Base-by-base conservation (phyloP, 192 early-diverging fungal species). In the Entomortierella beljakovae region DNA sequence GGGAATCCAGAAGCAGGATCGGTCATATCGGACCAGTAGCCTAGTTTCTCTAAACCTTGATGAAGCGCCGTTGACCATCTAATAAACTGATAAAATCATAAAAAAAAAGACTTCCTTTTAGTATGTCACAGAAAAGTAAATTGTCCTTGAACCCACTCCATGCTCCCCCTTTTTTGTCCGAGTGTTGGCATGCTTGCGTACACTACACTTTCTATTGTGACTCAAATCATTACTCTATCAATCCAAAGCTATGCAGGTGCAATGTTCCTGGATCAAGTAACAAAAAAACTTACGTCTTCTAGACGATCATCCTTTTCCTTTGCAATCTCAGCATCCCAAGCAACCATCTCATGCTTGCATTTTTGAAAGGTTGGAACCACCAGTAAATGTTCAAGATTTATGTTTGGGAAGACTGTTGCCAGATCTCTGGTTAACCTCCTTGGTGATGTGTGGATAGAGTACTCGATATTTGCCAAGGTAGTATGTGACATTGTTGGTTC, bases 1-100 rank as follows among this genome's bases (percentile, higher is more conserved):
- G 93, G 90, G 68, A 86, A 94, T 6, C 96, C 96, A 20, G 94
- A 95, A 49, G 93, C 92, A 22, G 96, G 96, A 71, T 98, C 96
- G 37, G 94, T 96, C 43, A 96, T 77, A 80, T 98, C 96, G 0
- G 93, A 93, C 95, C 95, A 98, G 85, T 90, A 86, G 7, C 91
- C 93, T 32, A 76, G 58, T 22, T 80, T 61, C 40, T 82, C 77
- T 29, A 95, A 74, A 6, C 83, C 73, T 7, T 82, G 49, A 32
- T 90, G 85, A 4, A 95, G 65, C 20, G 79, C 72, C 43, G 84
- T 85, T 23, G 88, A 92, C 91, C 92, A 95, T 22, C 84, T 71
- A 57, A 92, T 85, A 77, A 95, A 94, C 88, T 93, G 28, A 11
- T 49, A 29, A 31, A 33, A 10, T 5, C 18, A 62, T 5, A 22